Conservation (phyloP, 208 protist species). For the Crithidia acanthocephali region DNA sequence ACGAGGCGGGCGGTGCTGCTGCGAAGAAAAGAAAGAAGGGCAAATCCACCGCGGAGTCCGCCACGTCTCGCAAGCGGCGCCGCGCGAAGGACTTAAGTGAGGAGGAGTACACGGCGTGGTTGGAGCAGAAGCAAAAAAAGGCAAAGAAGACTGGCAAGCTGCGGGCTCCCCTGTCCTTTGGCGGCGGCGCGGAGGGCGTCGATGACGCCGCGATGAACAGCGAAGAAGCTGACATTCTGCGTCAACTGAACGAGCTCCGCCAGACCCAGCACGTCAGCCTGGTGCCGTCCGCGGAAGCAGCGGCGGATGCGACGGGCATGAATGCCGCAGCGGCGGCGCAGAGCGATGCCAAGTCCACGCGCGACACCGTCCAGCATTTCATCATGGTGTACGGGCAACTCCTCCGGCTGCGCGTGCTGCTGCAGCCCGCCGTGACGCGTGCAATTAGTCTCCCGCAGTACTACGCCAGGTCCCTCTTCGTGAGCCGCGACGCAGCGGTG, state of each 20-base stretch:
- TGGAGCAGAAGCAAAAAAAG: conserved; percentile 54
- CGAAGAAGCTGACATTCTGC: conserved; percentile 39
- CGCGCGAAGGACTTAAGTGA: conserved; percentile 66
- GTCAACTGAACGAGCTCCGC: conserved; percentile 39
- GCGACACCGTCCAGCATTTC: conserved; percentile 57
- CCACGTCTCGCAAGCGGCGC: conserved; percentile 7
- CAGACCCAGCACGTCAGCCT: conserved; percentile 33
- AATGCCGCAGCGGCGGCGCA: not conserved
- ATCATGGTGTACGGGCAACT: conserved; percentile 79
- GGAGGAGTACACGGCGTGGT: conserved; percentile 73
- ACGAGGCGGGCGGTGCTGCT: not conserved
- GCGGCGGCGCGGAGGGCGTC: conserved; percentile 25
- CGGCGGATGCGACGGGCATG: not conserved
- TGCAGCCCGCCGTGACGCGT: conserved; percentile 71
- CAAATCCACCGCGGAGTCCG: conserved; percentile 3
- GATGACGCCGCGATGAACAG: conserved; percentile 19
- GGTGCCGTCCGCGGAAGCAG: conserved; percentile 1
- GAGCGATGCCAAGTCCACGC: conserved; percentile 36
- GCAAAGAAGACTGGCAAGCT: conserved; percentile 25
- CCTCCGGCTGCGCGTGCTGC: conserved; percentile 68
- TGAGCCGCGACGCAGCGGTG: conserved; percentile 20
- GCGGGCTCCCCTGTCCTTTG: conserved; percentile 26
- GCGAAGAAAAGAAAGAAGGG: conserved; percentile 5
- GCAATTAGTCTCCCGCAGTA: conserved; percentile 80
- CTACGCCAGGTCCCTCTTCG: conserved; percentile 69